Base-by-base conservation (phyloP, 495 filamentous ascomycete genomes). In the Xylaria palmicola region DNA sequence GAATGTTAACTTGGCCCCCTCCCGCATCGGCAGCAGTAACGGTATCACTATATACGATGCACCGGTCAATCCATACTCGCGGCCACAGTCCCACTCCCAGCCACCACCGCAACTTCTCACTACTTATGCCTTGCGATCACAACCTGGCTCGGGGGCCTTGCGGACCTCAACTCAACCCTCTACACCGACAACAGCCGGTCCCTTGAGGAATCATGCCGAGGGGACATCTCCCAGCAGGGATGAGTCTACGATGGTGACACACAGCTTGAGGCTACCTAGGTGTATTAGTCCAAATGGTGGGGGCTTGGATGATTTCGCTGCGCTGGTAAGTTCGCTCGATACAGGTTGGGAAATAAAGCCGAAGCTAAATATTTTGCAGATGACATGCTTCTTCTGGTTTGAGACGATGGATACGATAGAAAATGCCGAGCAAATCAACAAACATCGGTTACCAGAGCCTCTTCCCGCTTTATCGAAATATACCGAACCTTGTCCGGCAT, bases 331-430 rank as follows among this genome's bases (percentile, higher is more conserved):
- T 70, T 49, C 12, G 24, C n/a, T 20, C 7, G 40, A 1, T n/a
- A 19, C 3, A 56, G 3, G 9, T 10, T n/a, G 1, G 4, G 6
- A 41, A 13, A 37, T n/a, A n/a, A 30, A 22, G 15, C 29, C 50
- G 36, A 66, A 54, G 24, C 50, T 63, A 41, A 68, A 34, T n/a
- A 27, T 37, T 4, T 19, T 19, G 2, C 54, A 98, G 89, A 89
- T 97, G 75, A 96, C 94, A 1, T 97, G 93, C 66, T 80, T 99
- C 29, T 97, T 99, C 77, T 99, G 95, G 95, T 99, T 98, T 68
- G 95, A 98, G 72, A 88, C 87, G n/a, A 87, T 88, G 6, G 78
- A 87, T 17, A 88, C 88, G 41, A 77, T 97, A 15, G 83, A 86
- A 59, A 75, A 79, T 51, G 88, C 94, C 45, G 90, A 93, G 71